Conservation (phyloP, 176 grass and related monocot species). For the Oryza rufipogon region DNA sequence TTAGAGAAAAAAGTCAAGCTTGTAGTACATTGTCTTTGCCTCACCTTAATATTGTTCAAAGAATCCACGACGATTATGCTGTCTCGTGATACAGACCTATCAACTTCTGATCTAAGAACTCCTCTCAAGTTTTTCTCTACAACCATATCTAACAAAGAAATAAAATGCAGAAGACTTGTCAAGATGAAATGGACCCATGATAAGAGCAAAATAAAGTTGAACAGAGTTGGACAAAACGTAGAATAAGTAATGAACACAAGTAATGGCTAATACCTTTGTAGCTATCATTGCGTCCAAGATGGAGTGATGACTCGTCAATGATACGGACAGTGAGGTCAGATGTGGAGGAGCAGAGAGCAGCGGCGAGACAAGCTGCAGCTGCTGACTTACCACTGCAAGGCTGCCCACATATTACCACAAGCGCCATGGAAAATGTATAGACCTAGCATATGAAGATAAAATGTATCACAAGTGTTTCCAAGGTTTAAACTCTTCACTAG, state of each 20-base stretch:
- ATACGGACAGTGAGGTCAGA: conserved; percentile 46
- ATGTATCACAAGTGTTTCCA: not conserved
- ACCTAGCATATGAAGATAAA: not conserved
- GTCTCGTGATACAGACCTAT: conserved; percentile 80
- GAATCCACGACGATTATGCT: conserved; percentile 89
- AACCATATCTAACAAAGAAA: conserved; percentile 73
- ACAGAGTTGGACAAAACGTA: not conserved
- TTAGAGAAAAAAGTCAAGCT: not conserved
- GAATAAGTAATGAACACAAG: not conserved
- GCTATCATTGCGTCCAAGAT: conserved; percentile 88
- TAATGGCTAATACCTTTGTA: conserved; percentile 51
- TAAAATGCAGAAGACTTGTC: not conserved
- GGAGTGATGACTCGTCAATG: conserved; percentile 72
- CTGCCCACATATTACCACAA: conserved; percentile 95
- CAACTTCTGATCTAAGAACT: conserved; percentile 91
- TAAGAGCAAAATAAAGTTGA: not conserved
- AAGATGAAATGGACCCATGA: not conserved
- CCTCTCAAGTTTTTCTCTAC: conserved; percentile 87
- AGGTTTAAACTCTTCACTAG: not conserved
- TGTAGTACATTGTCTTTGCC: not conserved
- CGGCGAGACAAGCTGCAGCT: conserved; percentile 59
- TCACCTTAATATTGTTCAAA: conserved; percentile 96
- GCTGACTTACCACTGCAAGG: conserved; percentile 90
- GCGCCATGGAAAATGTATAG: conserved; percentile 55
- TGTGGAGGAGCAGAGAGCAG: conserved; percentile 44